Percentiles rank a stretch among this genome's conserved stretches.
phyloP scores from a whole-genome alignment of 768 basidiomycete species.

The Phaeolepiota aurea region DNA sequence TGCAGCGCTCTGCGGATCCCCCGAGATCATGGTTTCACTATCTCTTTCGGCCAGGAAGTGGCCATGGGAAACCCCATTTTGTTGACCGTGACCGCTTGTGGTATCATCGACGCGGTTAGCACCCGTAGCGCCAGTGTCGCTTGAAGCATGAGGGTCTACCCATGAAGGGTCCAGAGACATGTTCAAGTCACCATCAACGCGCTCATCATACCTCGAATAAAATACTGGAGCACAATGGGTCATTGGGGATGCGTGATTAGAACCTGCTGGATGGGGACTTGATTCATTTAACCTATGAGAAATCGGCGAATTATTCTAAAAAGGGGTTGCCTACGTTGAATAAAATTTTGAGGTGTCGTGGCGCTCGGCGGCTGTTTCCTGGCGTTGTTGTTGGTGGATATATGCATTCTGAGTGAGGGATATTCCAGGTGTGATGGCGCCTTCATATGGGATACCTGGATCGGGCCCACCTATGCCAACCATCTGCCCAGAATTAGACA shows the following conservation, averaged over 20 bases:
- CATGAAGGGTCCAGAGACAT: not conserved
- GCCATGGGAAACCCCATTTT: not conserved
- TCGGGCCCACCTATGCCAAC: not conserved
- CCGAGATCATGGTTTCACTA: not conserved
- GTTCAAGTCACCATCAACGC: not conserved
- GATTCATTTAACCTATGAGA: not conserved
- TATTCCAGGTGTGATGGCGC: not conserved
- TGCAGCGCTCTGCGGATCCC: not conserved
- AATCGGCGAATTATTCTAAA: too few relatives aligned
- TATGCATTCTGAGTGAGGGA: not conserved
- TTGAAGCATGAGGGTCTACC: not conserved
- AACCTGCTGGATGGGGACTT: not conserved
- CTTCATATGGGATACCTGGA: not conserved
- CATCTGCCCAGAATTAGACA: not conserved
- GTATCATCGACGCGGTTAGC: not conserved
- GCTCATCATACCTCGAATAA: not conserved
- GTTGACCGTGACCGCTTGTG: not conserved
- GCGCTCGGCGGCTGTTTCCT: not conserved
- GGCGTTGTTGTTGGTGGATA: not conserved
- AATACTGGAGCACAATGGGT: not conserved
- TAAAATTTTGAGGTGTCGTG: not conserved
- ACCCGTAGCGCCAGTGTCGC: too few relatives aligned
- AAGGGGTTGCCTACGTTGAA: not conserved
- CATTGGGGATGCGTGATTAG: not conserved
- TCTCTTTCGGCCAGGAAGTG: not conserved